phyloP scores from a whole-genome alignment of 1,284 basidiomycete genomes.

The Rhizoctonia solani region DNA sequence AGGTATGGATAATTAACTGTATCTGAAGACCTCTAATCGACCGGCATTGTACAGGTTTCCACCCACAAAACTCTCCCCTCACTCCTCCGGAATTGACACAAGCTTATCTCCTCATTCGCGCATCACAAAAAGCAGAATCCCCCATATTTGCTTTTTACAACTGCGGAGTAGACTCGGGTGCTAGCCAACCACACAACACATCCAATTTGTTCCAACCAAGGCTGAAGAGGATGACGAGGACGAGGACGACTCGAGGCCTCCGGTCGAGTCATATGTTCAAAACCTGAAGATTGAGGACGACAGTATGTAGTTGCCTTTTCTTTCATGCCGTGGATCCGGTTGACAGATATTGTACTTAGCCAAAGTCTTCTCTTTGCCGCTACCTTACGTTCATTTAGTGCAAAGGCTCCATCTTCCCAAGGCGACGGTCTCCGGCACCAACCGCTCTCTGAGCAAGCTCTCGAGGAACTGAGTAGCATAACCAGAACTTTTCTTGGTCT shows the following conservation, averaged over 20 bases:
- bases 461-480: constrained; percentile 58
- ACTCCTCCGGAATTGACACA: constrained; percentile 76
- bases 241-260: constrained; percentile 52
- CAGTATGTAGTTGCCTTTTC: constrained; percentile 6
- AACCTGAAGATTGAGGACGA: constrained; percentile 34
- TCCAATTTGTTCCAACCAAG: constrained; percentile 74
- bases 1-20: constrained; percentile 51
- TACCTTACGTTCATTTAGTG: constrained; percentile 69
- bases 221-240: constrained; percentile 57
- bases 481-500: constrained; percentile 70
- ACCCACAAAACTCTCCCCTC: constrained; percentile 76
- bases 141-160: constrained; percentile 84
- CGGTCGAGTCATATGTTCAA: constrained; percentile 32
- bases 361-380: constrained; percentile 68
- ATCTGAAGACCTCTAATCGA: background rate
- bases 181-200: constrained; percentile 87
- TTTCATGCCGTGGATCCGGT: background rate
- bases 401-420: constrained; percentile 39
- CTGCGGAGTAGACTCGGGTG: constrained; percentile 79
- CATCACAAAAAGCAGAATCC: constrained; percentile 63
- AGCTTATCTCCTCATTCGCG: constrained; percentile 68
- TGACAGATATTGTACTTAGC: constrained; percentile 57
- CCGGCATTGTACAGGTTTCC: constrained; percentile 56
- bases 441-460: constrained; percentile 11
- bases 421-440: background rate